phyloP scores from a whole-genome alignment of 164 flowering plant genomes.

The Magnolia kwangsiensis region DNA sequence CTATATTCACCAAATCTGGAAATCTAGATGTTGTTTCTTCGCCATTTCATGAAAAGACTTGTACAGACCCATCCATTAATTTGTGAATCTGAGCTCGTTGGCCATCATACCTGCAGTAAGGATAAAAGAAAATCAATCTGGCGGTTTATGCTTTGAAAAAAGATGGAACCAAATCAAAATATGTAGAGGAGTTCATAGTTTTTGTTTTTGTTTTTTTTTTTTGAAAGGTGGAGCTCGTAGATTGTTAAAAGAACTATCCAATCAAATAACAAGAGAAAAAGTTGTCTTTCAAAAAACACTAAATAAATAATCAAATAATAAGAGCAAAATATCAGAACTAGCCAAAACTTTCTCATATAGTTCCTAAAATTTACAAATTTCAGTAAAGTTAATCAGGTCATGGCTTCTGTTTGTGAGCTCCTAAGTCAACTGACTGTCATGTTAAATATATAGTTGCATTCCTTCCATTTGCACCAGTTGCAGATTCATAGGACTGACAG shows the following conservation, averaged over 20 bases:
- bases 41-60: conserved; percentile 83
- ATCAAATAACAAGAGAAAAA: background rate
- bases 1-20: conserved; percentile 73
- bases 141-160: background rate
- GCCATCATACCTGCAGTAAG: conserved; percentile 77
- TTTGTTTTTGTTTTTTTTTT: too few relatives aligned
- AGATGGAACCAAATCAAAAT: too few relatives aligned
- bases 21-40: conserved; percentile 84
- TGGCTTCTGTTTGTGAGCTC: background rate
- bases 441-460: background rate
- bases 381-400: background rate
- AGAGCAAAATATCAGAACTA: background rate
- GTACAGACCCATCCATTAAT: conserved; percentile 62
- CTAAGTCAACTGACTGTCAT: background rate
- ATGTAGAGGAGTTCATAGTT: too few relatives aligned
- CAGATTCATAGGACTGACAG: too few relatives aligned
- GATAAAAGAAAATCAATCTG: background rate
- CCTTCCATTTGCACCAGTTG: background rate
- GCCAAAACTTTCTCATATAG: background rate
- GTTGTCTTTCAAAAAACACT: background rate
- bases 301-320: background rate
- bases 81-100: conserved; percentile 96
- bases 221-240: background rate
- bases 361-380: too few relatives aligned
- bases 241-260: background rate